These are phyloP conservation scores for Boletus semigastroideus DNA, from an alignment of 1,284 basidiomycete species.

Conservation along the genomic window DNA sequence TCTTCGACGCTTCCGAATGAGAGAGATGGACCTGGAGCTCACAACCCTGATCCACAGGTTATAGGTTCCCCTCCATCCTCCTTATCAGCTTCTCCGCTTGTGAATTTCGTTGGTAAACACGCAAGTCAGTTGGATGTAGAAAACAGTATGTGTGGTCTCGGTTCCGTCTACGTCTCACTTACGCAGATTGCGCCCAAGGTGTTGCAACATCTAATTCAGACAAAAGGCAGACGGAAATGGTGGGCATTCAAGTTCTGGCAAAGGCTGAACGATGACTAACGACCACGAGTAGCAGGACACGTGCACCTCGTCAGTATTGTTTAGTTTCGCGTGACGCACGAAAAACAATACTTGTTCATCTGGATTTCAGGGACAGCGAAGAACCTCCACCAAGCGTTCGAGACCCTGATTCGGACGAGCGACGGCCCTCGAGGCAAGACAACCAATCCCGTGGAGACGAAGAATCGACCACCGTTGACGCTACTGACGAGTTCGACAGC, in stretches of 20 bases:
- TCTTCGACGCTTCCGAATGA: not conserved
- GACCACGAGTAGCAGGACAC: slow-evolving; percentile 4
- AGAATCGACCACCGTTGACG: not conserved
- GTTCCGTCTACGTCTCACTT: not conserved
- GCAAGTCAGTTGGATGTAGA: not conserved
- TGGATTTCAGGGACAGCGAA: not conserved
- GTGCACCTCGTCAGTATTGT: not conserved
- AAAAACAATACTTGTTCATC: not conserved
- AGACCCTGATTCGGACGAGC: not conserved
- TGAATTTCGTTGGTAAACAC: not conserved
- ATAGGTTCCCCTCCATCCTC: not conserved
- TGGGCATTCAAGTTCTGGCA: no score
- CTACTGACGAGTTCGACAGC: not conserved
- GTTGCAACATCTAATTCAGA: not conserved
- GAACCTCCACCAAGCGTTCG: slow-evolving; percentile 16
- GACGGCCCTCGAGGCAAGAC: not conserved
- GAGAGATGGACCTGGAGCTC: not conserved
- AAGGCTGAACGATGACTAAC: not conserved
- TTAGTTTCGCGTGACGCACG: not conserved
- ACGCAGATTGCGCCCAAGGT: not conserved
- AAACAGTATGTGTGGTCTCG: not conserved
- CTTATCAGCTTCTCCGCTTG: not conserved
- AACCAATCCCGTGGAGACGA: not conserved
- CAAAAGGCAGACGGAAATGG: not conserved
- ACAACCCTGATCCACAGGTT: not conserved